Conservation (phyloP, 768 basidiomycete genomes). For the Phlegmacium glaucopus region DNA sequence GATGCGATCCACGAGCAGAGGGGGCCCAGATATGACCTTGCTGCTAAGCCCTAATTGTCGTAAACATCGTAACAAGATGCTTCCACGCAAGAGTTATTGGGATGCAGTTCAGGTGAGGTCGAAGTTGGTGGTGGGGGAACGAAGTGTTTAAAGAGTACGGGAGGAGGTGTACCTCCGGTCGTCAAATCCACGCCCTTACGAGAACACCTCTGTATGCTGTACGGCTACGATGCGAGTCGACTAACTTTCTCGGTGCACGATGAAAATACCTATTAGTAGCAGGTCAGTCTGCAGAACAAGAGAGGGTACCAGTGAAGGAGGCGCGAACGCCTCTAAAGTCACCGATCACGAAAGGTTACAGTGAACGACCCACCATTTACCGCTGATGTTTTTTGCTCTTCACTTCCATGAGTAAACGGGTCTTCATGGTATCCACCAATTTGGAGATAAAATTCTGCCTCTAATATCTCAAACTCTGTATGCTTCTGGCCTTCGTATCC, state of each 20-base stretch:
- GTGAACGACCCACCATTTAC: constrained; percentile 47
- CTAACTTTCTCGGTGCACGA: constrained; percentile 52
- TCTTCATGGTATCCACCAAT: constrained; percentile 59
- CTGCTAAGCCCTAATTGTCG: constrained; percentile 35
- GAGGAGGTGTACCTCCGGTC: constrained; percentile 37
- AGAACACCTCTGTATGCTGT: constrained; percentile 62
- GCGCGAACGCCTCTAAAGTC: too few relatives aligned
- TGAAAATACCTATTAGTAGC: constrained; percentile 72
- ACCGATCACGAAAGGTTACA: too few relatives aligned
- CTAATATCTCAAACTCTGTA: constrained; percentile 58
- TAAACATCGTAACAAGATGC: constrained; percentile 64
- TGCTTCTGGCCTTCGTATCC: constrained; percentile 25
- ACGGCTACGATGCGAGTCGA: constrained; percentile 35
- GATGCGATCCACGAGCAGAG: constrained; percentile 73
- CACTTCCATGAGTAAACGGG: constrained; percentile 71
- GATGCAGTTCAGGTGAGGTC: neutral
- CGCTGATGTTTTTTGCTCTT: constrained; percentile 61
- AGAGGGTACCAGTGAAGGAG: too few relatives aligned
- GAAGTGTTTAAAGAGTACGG: constrained; percentile 10
- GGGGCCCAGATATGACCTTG: constrained; percentile 69
- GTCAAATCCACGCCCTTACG: constrained; percentile 80
- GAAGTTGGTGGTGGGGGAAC: constrained; percentile 15
- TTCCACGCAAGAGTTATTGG: constrained; percentile 45
- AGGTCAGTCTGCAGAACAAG: neutral
- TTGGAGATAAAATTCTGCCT: constrained; percentile 75